phyloP scores from a whole-genome alignment of 208 protist genomes.

The Leishmania amazonensis region DNA sequence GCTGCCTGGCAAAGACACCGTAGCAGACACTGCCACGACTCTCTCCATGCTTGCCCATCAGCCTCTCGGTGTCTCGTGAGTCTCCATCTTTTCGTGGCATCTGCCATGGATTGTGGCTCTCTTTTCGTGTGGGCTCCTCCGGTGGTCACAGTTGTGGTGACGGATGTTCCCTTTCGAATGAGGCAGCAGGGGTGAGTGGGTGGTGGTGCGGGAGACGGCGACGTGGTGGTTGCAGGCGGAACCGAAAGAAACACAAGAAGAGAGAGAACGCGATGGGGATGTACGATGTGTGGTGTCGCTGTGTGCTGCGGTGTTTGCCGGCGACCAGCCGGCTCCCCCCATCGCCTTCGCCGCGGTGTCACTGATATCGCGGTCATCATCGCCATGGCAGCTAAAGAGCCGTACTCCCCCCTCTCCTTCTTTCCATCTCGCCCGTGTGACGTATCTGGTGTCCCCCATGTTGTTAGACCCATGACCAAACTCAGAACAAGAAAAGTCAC shows the following conservation, averaged over 20 bases:
- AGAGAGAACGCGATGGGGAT: neutral
- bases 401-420: neutral
- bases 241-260: neutral
- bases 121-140: neutral
- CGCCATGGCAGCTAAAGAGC: neutral
- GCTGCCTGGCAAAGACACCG: neutral
- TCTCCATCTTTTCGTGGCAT: neutral
- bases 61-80: neutral
- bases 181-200: neutral
- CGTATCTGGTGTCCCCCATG: neutral
- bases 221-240: neutral
- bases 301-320: neutral
- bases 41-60: neutral
- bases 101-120: neutral
- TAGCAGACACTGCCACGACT: neutral
- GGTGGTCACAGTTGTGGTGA: neutral
- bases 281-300: neutral
- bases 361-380: neutral
- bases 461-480: neutral
- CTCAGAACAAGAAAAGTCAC: neutral
- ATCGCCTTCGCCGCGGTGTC: neutral
- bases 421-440: conserved; percentile 9
- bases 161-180: neutral
- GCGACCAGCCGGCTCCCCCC: neutral
- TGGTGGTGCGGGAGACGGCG: neutral